These are phyloP conservation scores for Elongisporangium senticosum DNA, from an alignment of 352 stramenopile genomes.

Conservation along the genomic window DNA sequence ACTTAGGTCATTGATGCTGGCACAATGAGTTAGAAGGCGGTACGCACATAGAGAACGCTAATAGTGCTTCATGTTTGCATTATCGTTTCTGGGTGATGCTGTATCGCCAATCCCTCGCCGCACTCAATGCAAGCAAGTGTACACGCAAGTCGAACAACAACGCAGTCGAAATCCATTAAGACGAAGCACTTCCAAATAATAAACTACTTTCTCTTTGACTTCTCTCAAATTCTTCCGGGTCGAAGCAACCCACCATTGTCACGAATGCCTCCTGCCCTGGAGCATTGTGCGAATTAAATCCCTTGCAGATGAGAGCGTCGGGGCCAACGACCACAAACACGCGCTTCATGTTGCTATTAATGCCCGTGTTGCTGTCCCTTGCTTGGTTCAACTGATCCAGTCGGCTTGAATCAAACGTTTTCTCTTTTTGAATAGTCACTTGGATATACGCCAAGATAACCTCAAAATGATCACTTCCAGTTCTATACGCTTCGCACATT, in stretches of 20 bases:
- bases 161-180: too few relatives aligned
- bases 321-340: slow-evolving; percentile 19
- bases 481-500: slow-evolving; percentile 13
- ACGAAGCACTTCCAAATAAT: too few relatives aligned
- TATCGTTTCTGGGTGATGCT: too few relatives aligned
- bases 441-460: slow-evolving; percentile 16
- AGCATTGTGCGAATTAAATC: slow-evolving; percentile 10
- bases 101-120: too few relatives aligned
- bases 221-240: slow-evolving; percentile 11
- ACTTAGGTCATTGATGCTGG: too few relatives aligned
- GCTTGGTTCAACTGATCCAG: slow-evolving; percentile 14
- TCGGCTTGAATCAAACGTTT: slow-evolving; percentile 10
- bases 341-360: slow-evolving; percentile 8
- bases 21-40: too few relatives aligned
- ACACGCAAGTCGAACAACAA: too few relatives aligned
- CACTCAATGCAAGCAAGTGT: too few relatives aligned
- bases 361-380: slow-evolving; percentile 10
- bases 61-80: too few relatives aligned
- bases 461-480: slow-evolving; percentile 14
- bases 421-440: slow-evolving; percentile 9
- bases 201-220: too few relatives aligned
- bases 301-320: slow-evolving; percentile 15
- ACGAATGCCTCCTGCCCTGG: slow-evolving; percentile 9
- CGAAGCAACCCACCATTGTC: slow-evolving; percentile 19
- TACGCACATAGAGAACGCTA: too few relatives aligned